These are phyloP conservation scores for Zopfochytrium polystomum DNA, from an alignment of 371 early-diverging fungal genomes.

Conservation along the genomic window DNA sequence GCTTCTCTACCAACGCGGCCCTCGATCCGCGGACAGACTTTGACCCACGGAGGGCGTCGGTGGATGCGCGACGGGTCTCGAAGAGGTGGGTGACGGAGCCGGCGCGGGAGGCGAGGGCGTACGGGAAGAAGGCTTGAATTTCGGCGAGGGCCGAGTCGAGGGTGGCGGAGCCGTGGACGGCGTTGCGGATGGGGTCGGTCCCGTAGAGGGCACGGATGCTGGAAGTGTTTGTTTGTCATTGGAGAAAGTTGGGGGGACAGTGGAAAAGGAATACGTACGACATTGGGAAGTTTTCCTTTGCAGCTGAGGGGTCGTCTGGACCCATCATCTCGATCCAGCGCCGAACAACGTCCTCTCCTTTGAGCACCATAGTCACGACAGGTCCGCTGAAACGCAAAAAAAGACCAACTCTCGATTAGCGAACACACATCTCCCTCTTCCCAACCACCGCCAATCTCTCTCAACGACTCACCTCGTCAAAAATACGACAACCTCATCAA, in stretches of 20 bases:
- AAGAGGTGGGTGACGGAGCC: neutral
- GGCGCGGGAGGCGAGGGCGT: slow-evolving; percentile 27
- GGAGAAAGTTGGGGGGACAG: slow-evolving; percentile 27
- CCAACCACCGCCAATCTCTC: neutral
- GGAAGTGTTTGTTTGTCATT: slow-evolving; percentile 21
- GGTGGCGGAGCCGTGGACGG: slow-evolving; percentile 80
- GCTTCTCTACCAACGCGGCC: neutral
- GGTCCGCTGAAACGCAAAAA: slow-evolving; percentile 32
- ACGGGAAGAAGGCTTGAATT: slow-evolving; percentile 54
- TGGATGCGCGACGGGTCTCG: neutral
- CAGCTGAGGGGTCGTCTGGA: slow-evolving; percentile 46
- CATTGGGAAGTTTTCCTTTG: slow-evolving; percentile 39
- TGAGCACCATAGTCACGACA: slow-evolving; percentile 43
- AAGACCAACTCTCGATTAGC: neutral
- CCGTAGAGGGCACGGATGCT: slow-evolving; percentile 61
- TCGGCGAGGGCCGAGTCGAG: slow-evolving; percentile 65
- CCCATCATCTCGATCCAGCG: slow-evolving; percentile 52
- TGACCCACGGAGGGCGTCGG: neutral
- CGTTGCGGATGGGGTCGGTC: slow-evolving; percentile 61
- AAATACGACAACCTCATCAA: slow-evolving; percentile 34
- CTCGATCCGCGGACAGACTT: neutral
- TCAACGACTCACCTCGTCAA: slow-evolving; percentile 38
- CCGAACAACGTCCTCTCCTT: slow-evolving; percentile 49
- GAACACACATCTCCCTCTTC: neutral
- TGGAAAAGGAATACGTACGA: slow-evolving; percentile 57